phyloP scores from a whole-genome alignment of 1,284 basidiomycete species.

The Trametes sp. region DNA sequence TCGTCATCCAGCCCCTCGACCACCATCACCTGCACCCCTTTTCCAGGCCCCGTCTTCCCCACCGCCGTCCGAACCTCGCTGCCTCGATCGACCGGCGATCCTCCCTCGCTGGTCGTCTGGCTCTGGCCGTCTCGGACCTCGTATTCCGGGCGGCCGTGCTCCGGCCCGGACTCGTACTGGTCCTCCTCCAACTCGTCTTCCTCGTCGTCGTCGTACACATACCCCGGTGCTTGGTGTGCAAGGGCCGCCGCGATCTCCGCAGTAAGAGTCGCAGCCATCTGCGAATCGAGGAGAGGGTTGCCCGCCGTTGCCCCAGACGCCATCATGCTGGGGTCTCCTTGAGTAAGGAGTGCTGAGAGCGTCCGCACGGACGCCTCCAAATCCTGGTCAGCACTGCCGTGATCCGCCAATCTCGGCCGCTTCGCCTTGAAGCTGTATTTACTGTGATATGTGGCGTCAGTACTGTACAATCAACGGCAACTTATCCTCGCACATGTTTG shows the following conservation, averaged over 20 bases:
- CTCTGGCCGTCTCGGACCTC: constrained; percentile 26
- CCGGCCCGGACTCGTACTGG: constrained; percentile 37
- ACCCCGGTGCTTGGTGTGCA: constrained; percentile 50
- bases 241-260: constrained; percentile 79
- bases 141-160: constrained; percentile 28
- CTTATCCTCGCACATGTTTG: constrained; percentile 66
- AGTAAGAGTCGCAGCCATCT: constrained; percentile 68
- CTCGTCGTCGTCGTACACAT: constrained; percentile 26
- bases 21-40: constrained; percentile 31
- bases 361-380: constrained; percentile 75
- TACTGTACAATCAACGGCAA: constrained; percentile 18
- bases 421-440: constrained; percentile 81
- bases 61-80: constrained; percentile 5
- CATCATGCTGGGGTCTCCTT: constrained; percentile 39
- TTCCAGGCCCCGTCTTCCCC: constrained; percentile 21
- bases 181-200: constrained; percentile 54
- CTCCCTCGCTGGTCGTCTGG: constrained; percentile 6
- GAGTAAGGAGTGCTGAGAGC: constrained; percentile 68
- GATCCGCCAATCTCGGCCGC: constrained; percentile 59
- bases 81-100: background rate
- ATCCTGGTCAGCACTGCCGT: constrained; percentile 53
- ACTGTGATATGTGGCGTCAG: constrained; percentile 46
- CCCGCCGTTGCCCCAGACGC: constrained; percentile 4
- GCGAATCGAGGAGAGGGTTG: constrained; percentile 62
- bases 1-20: constrained; percentile 33